These are phyloP conservation scores for Metschnikowia lachancei DNA, from an alignment of 805 yeast genomes.

Conservation along the genomic window DNA sequence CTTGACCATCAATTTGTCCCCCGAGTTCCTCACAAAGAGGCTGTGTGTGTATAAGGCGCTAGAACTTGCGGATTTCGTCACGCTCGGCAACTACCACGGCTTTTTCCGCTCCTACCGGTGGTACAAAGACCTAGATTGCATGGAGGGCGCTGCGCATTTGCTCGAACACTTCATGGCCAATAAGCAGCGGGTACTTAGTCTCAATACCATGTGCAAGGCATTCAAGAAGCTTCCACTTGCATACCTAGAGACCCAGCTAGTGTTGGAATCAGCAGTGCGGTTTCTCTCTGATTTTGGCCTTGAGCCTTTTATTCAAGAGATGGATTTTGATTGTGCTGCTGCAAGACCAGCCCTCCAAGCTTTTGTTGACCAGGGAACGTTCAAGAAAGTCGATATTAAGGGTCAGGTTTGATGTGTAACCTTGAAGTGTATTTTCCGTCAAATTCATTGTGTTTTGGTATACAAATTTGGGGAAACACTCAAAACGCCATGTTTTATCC, in stretches of 20 bases:
- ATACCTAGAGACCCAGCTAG: conserved; percentile 11
- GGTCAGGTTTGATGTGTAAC: conserved; percentile 60
- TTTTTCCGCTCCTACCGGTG: conserved; percentile 36
- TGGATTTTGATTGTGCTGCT: conserved; percentile 31
- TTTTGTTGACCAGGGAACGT: conserved; percentile 35
- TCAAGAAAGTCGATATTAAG: conserved; percentile 76
- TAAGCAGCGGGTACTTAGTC: conserved; percentile 18
- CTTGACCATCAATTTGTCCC: background rate
- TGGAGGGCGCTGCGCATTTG: conserved; percentile 17
- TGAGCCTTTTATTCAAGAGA: conserved; percentile 21
- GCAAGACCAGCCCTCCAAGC: conserved; percentile 37
- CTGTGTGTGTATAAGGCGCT: conserved; percentile 15
- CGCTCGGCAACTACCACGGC: conserved; percentile 17
- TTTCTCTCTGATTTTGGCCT: conserved; percentile 34
- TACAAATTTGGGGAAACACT: too few relatives aligned
- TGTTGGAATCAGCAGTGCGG: background rate
- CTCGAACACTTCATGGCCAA: conserved; percentile 17
- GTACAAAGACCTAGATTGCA: conserved; percentile 4
- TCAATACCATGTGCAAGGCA: conserved; percentile 20
- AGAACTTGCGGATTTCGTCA: conserved; percentile 9
- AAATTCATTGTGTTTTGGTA: too few relatives aligned
- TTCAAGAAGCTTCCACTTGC: conserved; percentile 15
- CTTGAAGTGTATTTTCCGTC: too few relatives aligned
- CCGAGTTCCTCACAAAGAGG: conserved; percentile 2
- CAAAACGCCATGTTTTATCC: too few relatives aligned